Percentiles rank a stretch among this genome's conserved stretches.
Conservation (phyloP, 2,329 filamentous ascomycete genomes). For the Aspergillus tamarii region DNA sequence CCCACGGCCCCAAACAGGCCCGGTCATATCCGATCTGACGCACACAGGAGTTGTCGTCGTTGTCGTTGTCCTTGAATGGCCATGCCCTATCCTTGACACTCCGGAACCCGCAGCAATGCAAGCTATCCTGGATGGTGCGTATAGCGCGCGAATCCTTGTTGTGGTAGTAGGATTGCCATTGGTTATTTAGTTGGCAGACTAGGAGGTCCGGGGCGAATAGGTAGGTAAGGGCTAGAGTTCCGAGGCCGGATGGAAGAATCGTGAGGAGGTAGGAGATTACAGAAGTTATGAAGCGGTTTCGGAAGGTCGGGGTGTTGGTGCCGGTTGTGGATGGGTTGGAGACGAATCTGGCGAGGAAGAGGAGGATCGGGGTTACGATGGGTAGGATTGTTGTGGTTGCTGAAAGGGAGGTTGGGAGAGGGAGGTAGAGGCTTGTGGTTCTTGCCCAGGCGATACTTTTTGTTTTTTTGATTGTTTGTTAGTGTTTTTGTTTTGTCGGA, state of each 20-base stretch:
- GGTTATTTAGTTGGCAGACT: constrained; percentile 33
- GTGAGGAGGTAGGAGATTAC: constrained; percentile 27
- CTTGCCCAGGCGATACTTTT: constrained; percentile 33
- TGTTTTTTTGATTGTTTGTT: neutral
- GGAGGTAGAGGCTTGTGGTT: constrained; percentile 27
- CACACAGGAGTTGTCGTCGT: constrained; percentile 38
- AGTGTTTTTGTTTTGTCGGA: neutral
- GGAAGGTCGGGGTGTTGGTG: neutral
- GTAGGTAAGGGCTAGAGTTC: constrained; percentile 35
- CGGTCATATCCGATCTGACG: constrained; percentile 33
- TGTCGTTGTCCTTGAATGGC: constrained; percentile 38
- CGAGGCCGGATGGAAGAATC: constrained; percentile 31
- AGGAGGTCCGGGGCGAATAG: constrained; percentile 29
- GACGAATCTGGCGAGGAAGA: constrained; percentile 17
- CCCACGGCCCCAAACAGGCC: constrained; percentile 37
- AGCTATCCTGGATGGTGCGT: constrained; percentile 36
- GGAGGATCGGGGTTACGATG: constrained; percentile 6
- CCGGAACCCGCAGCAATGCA: constrained; percentile 40
- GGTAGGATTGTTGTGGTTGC: constrained; percentile 26
- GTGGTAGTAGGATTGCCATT: constrained; percentile 37
- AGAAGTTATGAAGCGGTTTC: neutral
- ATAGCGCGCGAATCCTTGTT: constrained; percentile 34
- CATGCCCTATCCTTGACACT: constrained; percentile 42
- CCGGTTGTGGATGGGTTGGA: neutral
- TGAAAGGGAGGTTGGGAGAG: constrained; percentile 29